These are phyloP conservation scores for Scenedesmus sp. DNA, from an alignment of 163 green algal genomes.

Conservation along the genomic window DNA sequence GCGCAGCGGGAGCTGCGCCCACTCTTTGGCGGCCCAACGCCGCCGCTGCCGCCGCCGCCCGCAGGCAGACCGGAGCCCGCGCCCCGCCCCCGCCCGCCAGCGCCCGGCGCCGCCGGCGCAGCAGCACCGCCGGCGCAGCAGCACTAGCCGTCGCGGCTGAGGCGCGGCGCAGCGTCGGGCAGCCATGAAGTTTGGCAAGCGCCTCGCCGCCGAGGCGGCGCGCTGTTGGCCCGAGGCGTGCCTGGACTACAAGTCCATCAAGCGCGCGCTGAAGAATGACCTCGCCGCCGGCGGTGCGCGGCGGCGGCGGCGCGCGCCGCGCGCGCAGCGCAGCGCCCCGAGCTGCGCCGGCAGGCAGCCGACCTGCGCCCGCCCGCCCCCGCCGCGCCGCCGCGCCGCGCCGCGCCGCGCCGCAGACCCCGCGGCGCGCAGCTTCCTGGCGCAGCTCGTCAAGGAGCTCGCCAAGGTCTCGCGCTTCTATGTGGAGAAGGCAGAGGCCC, in stretches of 20 bases:
- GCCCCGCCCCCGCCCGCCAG: no score
- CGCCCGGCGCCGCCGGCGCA: no score
- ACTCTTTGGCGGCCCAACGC: no score
- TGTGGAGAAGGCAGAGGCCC: slow-evolving; percentile 59
- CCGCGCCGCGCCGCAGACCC: slow-evolving; percentile 61
- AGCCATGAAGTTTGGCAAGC: slow-evolving; percentile 87
- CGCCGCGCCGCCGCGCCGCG: not conserved
- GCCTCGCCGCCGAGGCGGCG: slow-evolving; percentile 56
- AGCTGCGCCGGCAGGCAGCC: no score
- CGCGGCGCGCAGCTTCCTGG: slow-evolving; percentile 58
- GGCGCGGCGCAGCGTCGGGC: no score
- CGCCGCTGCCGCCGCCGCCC: no score
- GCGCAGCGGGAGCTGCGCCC: no score
- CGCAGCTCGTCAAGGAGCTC: slow-evolving; percentile 58
- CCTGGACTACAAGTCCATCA: slow-evolving; percentile 84
- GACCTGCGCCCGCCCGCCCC: not conserved
- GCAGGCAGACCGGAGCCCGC: no score
- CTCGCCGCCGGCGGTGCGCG: slow-evolving; percentile 53
- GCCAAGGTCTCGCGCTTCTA: slow-evolving; percentile 79
- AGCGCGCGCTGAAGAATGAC: slow-evolving; percentile 79
- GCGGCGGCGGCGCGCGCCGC: not conserved
- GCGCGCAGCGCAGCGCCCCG: no score
- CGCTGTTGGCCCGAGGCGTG: slow-evolving; percentile 59
- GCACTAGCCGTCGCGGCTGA: no score
- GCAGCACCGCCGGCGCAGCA: no score